These are phyloP conservation scores for Pyricularia sp. DNA, from an alignment of 2,329 filamentous ascomycete genomes.

Conservation along the genomic window DNA sequence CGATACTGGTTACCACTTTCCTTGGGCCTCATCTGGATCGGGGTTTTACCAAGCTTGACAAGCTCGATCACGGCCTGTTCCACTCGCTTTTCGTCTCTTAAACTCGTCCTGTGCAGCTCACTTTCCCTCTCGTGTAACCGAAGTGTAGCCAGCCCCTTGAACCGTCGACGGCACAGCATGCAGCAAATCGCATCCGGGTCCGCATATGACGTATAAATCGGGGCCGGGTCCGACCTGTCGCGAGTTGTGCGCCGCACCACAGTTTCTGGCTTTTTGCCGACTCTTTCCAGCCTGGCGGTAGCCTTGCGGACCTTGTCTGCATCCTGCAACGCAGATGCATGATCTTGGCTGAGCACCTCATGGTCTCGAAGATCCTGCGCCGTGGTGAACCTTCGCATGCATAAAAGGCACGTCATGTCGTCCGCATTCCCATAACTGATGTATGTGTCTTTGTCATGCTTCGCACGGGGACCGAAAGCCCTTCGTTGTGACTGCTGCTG, in stretches of 20 bases:
- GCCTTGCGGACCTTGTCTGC: not conserved
- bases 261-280: not conserved
- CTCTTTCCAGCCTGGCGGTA: not conserved
- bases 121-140: conserved; percentile 34
- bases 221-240: conserved; percentile 20
- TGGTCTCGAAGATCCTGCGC: conserved; percentile 21
- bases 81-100: conserved; percentile 15
- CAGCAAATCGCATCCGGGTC: conserved; percentile 35
- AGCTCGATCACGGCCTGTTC: conserved; percentile 20
- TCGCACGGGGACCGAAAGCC: conserved; percentile 13
- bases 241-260: conserved; percentile 14
- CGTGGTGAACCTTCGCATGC: conserved; percentile 46
- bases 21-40: conserved; percentile 18
- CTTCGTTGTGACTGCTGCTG: not conserved
- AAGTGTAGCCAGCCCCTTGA: conserved; percentile 27
- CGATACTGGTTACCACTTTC: conserved; percentile 36
- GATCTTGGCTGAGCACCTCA: conserved; percentile 15
- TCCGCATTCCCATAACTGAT: conserved; percentile 43
- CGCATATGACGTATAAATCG: conserved; percentile 44
- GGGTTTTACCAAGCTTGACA: conserved; percentile 14
- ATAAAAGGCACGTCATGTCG: conserved; percentile 33
- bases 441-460: conserved; percentile 24
- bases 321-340: conserved; percentile 13
- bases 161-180: conserved; percentile 31
- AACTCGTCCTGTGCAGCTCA: conserved; percentile 27